Evolutionary conservation across 768 basidiomycete genomes (phyloP), one percentile per base, ranked within the genome.

Genomic region (Phylloporus arenicola): DNA sequence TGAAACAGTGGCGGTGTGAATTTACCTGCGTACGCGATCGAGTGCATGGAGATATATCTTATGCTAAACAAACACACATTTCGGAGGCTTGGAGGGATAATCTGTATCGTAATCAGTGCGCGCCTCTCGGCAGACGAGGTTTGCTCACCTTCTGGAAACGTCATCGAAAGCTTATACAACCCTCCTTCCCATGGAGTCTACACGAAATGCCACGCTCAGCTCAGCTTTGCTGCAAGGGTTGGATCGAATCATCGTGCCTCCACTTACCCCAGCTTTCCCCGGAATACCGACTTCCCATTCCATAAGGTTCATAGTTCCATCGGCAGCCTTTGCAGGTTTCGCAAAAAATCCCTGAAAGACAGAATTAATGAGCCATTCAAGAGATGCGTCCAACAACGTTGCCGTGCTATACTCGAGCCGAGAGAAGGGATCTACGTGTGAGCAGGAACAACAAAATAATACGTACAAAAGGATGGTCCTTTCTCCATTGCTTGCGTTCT

Each of bases 241-340:
- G 34, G 42, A 44, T 40, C 33, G 43, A 48, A 48, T 35, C 43
- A 44, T 43, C 30, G 45, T 47, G 30, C 30, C n/a, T 30, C 29
- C 12, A 79, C 89, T 71, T 70, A 96, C 96, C 52, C 77, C 77
- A 43, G 77, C 56, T 72, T 96, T 98, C 25, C 96, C 96, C 16
- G 96, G 96, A 59, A 99, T 98, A 20, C 96, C 96, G 2, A 96
- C 93, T 67, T 98, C 96, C 96, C 96, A 99, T 67, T 92, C 84
- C 82, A 98, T 83, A 43, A 99, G 75, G 69, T 98, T 94, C 83
- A 97, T 85, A 3, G 92, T 87, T 16, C 95, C 92, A 71, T 99
- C 96, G 20, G 82, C 65, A 17, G 84, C 79, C 71, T 99, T 99
- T 40, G 80, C 75, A 20, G 96, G 96, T 66, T 91, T 89, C 35